Conservation (phyloP, 1,139 yeast species). For the Suhomyces yuchorum region DNA sequence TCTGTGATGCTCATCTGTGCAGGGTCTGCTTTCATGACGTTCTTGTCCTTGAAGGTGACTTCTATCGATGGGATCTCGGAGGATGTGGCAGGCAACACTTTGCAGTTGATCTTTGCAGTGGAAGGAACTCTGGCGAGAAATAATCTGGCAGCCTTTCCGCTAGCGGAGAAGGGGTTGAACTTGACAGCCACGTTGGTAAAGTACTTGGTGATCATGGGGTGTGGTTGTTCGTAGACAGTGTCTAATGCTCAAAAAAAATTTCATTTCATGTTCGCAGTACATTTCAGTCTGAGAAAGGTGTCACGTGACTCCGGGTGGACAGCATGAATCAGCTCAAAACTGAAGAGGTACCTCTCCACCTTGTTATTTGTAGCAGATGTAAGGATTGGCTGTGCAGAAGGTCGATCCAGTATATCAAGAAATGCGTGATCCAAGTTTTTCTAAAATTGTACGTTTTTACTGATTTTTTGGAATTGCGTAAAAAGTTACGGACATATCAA, state of each 20-base stretch:
- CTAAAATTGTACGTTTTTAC: too few species aligned
- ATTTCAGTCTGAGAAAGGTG: not conserved
- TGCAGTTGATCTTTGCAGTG: slow-evolving; percentile 56
- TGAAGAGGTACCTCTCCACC: too few species aligned
- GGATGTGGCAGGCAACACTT: slow-evolving; percentile 51
- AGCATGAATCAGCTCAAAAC: too few species aligned
- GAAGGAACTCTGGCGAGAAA: slow-evolving; percentile 83
- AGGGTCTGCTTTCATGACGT: slow-evolving; percentile 70
- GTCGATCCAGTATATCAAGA: too few species aligned
- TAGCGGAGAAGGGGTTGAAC: slow-evolving; percentile 75
- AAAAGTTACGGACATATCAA: too few species aligned
- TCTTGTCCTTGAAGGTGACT: slow-evolving; percentile 83
- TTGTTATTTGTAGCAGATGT: too few species aligned
- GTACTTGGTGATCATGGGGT: slow-evolving; percentile 77
- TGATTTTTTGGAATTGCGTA: too few species aligned
- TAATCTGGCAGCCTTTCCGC: slow-evolving; percentile 79
- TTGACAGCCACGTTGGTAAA: slow-evolving; percentile 74
- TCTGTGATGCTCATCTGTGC: slow-evolving; percentile 52
- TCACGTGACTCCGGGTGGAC: slow-evolving; percentile 6
- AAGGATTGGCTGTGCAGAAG: too few species aligned
- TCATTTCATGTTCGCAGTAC: slow-evolving; percentile 1
- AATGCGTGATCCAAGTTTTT: too few species aligned
- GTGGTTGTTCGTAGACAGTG: not conserved
- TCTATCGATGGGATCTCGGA: slow-evolving; percentile 59
- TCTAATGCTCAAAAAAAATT: slow-evolving; percentile 6